These are phyloP conservation scores for Vaccinium vitisidaea DNA, from an alignment of 148 eudicot genomes.

Conservation along the genomic window DNA sequence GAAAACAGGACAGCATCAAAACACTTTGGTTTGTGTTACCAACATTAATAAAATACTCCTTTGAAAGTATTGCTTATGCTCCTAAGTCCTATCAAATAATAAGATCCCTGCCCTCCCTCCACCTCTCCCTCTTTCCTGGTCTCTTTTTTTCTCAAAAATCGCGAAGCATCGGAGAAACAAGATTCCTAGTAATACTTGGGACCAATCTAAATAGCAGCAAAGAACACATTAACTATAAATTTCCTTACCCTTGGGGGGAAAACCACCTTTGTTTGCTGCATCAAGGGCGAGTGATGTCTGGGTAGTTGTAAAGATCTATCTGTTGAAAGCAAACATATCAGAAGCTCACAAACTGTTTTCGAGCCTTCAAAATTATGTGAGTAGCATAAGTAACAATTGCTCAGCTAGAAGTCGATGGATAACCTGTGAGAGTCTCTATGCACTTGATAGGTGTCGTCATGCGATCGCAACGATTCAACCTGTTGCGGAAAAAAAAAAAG, in stretches of 20 bases:
- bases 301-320: neutral
- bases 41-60: neutral
- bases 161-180: neutral
- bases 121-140: neutral
- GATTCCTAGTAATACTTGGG: neutral
- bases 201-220: neutral
- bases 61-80: neutral
- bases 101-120: neutral
- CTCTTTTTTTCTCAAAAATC: neutral
- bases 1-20: neutral
- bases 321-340: neutral
- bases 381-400: neutral
- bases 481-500: neutral
- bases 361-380: neutral
- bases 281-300: neutral
- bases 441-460: neutral
- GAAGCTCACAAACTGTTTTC: neutral
- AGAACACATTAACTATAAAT: neutral
- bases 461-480: neutral
- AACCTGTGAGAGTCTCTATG: neutral
- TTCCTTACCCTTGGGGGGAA: too few relatives aligned
- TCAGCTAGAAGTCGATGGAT: neutral
- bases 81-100: neutral
- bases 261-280: neutral
- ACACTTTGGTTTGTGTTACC: neutral